Conservation (phyloP, 495 filamentous ascomycete species). For the Daldinia bambusicola region DNA sequence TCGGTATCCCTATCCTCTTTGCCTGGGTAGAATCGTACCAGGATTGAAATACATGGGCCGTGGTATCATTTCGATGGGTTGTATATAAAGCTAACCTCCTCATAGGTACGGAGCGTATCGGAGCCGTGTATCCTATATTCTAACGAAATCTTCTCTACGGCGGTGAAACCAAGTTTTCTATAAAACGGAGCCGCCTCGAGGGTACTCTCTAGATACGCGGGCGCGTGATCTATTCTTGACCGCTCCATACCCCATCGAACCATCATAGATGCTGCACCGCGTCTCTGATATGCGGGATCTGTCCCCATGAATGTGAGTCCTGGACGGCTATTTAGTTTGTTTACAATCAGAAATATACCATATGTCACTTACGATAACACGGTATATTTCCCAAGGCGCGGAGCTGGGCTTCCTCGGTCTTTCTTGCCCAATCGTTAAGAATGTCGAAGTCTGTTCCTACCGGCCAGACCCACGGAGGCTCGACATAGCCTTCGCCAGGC, state of each 20-base stretch:
- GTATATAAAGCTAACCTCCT: slow-evolving; percentile 39
- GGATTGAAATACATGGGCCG: no score
- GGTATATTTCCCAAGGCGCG: slow-evolving; percentile 40
- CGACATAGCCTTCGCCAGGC: slow-evolving; percentile 18
- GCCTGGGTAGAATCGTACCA: no score
- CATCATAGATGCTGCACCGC: slow-evolving; percentile 48
- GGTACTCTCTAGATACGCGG: slow-evolving; percentile 53
- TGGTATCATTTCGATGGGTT: neutral
- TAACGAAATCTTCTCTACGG: slow-evolving; percentile 24
- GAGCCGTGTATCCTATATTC: neutral
- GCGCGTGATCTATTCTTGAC: slow-evolving; percentile 29
- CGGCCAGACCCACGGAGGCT: slow-evolving; percentile 49
- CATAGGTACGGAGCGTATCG: slow-evolving; percentile 4
- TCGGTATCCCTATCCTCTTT: no score
- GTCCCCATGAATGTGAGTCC: slow-evolving; percentile 52
- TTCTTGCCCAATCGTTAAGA: slow-evolving; percentile 44
- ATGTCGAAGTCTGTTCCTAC: slow-evolving; percentile 44
- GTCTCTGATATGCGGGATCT: slow-evolving; percentile 41
- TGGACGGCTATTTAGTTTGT: neutral
- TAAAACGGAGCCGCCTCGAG: slow-evolving; percentile 49
- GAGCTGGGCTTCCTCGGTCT: slow-evolving; percentile 42
- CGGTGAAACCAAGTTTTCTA: slow-evolving; percentile 44
- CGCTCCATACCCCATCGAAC: slow-evolving; percentile 47
- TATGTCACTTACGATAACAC: slow-evolving; percentile 48
- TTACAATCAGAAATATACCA: no score